These are phyloP conservation scores for Leccinum sublutescens DNA, from an alignment of 768 basidiomycete species.

Conservation along the genomic window DNA sequence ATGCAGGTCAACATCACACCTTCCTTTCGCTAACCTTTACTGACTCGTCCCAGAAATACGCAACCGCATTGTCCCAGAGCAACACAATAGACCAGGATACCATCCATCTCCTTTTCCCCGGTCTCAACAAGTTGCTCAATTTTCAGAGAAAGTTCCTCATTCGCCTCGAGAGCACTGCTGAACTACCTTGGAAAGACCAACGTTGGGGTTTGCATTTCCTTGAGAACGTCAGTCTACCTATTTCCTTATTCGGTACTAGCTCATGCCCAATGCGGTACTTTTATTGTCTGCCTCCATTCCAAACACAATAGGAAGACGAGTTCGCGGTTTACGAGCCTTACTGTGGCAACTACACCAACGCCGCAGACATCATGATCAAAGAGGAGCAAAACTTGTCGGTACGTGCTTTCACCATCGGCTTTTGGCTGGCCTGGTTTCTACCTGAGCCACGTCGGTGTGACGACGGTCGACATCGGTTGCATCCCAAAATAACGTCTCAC, in stretches of 20 bases:
- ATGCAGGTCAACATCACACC: conserved; percentile 69
- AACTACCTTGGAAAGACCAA: conserved; percentile 79
- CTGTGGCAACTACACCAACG: conserved; percentile 91
- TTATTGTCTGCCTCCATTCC: conserved; percentile 38
- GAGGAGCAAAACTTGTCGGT: conserved; percentile 87
- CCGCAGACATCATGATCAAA: conserved; percentile 78
- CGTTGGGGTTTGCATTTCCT: conserved; percentile 86
- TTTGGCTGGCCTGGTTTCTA: conserved; percentile 13
- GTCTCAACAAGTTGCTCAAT: conserved; percentile 91
- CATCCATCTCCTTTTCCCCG: conserved; percentile 93
- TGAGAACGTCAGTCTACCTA: conserved; percentile 60
- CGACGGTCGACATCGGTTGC: conserved; percentile 14
- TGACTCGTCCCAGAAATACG: conserved; percentile 68
- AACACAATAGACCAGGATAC: conserved; percentile 92
- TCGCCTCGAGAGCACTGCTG: conserved; percentile 81
- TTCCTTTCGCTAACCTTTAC: conserved; percentile 5
- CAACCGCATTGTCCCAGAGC: conserved; percentile 75
- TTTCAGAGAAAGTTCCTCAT: conserved; percentile 95
- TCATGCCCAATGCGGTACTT: conserved; percentile 39
- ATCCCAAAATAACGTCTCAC: conserved; percentile 25
- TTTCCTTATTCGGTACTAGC: conserved; percentile 13
- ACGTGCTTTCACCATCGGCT: conserved; percentile 33
- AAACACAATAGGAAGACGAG: conserved; percentile 81
- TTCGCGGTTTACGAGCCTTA: conserved; percentile 97
- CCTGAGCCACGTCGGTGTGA: conserved; percentile 25